Evolutionary conservation across 441 rosid genomes (phyloP).

Genomic region (Gossypium schwendimanii): DNA sequence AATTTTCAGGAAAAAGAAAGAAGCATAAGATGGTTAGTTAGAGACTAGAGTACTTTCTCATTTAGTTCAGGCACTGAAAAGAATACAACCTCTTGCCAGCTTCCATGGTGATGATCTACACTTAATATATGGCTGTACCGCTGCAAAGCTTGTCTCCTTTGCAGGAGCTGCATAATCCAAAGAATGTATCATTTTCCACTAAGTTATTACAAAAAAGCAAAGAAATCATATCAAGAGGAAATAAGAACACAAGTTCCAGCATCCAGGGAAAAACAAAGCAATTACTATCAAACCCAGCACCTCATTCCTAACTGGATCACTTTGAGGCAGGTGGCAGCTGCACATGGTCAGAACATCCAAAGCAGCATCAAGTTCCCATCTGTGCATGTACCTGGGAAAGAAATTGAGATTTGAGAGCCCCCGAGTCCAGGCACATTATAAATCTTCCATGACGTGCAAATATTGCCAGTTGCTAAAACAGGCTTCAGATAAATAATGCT

Average conservation of each 20-base stretch:
- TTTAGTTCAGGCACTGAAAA: conserved; percentile 18
- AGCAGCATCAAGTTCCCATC: conserved; percentile 93
- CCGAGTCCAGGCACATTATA: not conserved
- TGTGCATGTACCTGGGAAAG: conserved; percentile 67
- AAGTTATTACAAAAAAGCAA: conserved; percentile 1
- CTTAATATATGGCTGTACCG: conserved; percentile 79
- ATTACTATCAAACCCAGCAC: conserved; percentile 29
- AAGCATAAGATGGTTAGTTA: conserved; percentile 7
- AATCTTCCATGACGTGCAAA: conserved; percentile 4
- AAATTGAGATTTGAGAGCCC: conserved; percentile 10
- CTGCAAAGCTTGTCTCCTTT: conserved; percentile 82
- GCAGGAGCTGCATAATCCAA: conserved; percentile 46
- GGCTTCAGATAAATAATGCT: not conserved
- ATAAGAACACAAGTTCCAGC: conserved; percentile 3
- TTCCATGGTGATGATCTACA: conserved; percentile 80
- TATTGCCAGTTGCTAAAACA: not conserved
- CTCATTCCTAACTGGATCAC: conserved; percentile 64
- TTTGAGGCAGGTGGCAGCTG: conserved; percentile 76
- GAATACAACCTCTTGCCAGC: conserved; percentile 93
- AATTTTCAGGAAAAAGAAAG: conserved; percentile 16
- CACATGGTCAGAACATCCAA: conserved; percentile 97
- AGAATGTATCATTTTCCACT: conserved; percentile 3
- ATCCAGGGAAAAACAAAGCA: conserved; percentile 4
- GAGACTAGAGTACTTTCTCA: not conserved
- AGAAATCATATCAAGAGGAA: conserved; percentile 12